Evolutionary conservation across 805 yeast species (phyloP).

Genomic region (Wickerhamiella slavikovae): DNA sequence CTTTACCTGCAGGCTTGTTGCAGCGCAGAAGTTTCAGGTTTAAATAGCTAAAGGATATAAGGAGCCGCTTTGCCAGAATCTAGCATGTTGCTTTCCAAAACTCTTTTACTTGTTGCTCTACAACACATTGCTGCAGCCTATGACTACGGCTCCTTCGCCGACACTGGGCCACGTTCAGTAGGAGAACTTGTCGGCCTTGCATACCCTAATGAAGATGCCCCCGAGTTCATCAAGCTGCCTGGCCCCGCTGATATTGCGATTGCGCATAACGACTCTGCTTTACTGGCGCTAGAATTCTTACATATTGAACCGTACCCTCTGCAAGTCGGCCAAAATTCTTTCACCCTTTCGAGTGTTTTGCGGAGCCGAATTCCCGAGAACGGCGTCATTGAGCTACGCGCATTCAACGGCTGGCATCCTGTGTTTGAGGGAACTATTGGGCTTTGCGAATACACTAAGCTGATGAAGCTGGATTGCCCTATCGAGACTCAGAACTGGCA

Average conservation of each 20-base stretch:
- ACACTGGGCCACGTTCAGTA: conserved; percentile 2
- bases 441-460: conserved; percentile 13
- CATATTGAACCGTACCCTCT: conserved; percentile 13
- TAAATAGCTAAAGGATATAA: no score
- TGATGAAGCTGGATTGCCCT: conserved; percentile 14
- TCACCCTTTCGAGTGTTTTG: conserved; percentile 10
- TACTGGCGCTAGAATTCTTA: conserved; percentile 10
- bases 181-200: conserved; percentile 6
- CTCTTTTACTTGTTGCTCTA: no score
- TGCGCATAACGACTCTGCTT: conserved; percentile 11
- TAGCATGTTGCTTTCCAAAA: no score
- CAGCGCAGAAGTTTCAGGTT: no score
- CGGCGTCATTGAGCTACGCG: conserved; percentile 8
- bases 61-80: no score
- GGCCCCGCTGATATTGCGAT: conserved; percentile 5
- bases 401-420: conserved; percentile 7
- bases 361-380: conserved; percentile 10
- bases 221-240: conserved; percentile 5
- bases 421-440: conserved; percentile 10
- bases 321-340: conserved; percentile 12
- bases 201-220: conserved; percentile 5
- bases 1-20: no score
- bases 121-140: no score
- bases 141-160: no score
- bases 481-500: conserved; percentile 5